Evolutionary conservation across 2,329 filamentous ascomycete species (phyloP).

Genomic region (Monosporascus sp.): DNA sequence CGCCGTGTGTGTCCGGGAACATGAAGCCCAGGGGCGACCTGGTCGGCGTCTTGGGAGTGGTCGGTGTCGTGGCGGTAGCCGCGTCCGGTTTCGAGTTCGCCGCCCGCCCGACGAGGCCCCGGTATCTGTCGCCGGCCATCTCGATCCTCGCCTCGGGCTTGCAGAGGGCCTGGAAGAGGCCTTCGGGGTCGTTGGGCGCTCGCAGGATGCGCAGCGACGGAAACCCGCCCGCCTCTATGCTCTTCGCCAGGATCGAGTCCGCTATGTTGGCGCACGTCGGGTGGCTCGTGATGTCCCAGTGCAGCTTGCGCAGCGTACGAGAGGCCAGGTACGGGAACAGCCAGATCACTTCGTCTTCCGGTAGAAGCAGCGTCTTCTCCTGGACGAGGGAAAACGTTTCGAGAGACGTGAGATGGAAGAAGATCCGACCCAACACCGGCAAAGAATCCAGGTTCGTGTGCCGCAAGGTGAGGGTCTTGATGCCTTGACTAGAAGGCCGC

Average conservation of each 20-base stretch:
- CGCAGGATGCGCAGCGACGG: conserved; percentile 56
- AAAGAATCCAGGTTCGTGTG: conserved; percentile 53
- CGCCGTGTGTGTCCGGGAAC: neutral
- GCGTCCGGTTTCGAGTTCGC: conserved; percentile 4
- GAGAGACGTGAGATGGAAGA: conserved; percentile 49
- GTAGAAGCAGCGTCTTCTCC: conserved; percentile 47
- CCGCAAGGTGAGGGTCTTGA: conserved; percentile 49
- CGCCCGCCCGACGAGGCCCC: conserved; percentile 17
- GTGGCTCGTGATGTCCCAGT: conserved; percentile 60
- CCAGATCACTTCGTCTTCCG: conserved; percentile 51
- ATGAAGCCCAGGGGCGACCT: conserved; percentile 19
- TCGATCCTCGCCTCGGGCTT: conserved; percentile 53
- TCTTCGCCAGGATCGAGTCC: conserved; percentile 58
- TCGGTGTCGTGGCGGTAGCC: conserved; percentile 32
- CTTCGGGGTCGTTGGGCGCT: conserved; percentile 64
- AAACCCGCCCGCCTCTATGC: conserved; percentile 58
- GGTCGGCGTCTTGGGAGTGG: conserved; percentile 17
- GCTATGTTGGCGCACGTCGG: conserved; percentile 41
- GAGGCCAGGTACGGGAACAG: conserved; percentile 62
- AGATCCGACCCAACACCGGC: conserved; percentile 52
- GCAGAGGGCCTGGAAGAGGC: conserved; percentile 64
- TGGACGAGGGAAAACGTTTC: conserved; percentile 51
- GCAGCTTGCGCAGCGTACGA: conserved; percentile 45
- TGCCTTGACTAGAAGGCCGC: conserved; percentile 36
- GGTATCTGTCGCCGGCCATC: conserved; percentile 44